Base-by-base conservation (phyloP, 805 yeast species). In the Ogataea parapolymorpha region DNA sequence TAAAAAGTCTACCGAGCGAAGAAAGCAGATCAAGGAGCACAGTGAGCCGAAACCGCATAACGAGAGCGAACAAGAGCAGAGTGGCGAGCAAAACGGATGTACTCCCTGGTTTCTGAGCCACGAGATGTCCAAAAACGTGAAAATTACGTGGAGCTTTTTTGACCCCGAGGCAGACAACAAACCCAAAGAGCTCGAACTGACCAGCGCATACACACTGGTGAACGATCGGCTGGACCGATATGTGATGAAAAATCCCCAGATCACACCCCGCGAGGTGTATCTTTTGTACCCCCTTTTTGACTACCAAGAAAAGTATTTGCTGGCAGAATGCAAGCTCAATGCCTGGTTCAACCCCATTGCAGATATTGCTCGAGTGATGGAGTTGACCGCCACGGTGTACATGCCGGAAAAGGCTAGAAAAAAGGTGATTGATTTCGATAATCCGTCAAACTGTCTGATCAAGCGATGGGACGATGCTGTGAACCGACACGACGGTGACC, bases 261-360 rank as follows among this genome's bases (percentile, higher is more conserved):
- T 56, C 23, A 51, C 45, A 30, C 44, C 51, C 1, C 54, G 55
- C n/a, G 55, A 46, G 26, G 52, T 66, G 17, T 37, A 51, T 3
- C 51, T 65, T 11, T 55, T 61, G 5, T 61, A 62, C 22, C 68
- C 68, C 42, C 71, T 55, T 52, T 78, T 80, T 1, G 62, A 66
- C 30, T 73, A 77, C 45, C 58, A 58, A 24, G 86, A 80, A 50
- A 64, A 66, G 29, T 80, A 73, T 46, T 45, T 69, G 7, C 58
- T 80, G 26, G 72, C 74, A 3, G 59, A 63, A 12, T 77, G 82
- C 5, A 77, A 75, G 45, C 71, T 71, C 45, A 76, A 77, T 39
- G 80, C 74, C 44, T 56, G 53, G n/a, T 66, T 79, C 29, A 80
- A 81, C 53, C 86, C 89, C 4, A 63, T 80, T 33, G 73, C 68